Conservation (phyloP, 306 rosid species). For the Urtica urens region DNA sequence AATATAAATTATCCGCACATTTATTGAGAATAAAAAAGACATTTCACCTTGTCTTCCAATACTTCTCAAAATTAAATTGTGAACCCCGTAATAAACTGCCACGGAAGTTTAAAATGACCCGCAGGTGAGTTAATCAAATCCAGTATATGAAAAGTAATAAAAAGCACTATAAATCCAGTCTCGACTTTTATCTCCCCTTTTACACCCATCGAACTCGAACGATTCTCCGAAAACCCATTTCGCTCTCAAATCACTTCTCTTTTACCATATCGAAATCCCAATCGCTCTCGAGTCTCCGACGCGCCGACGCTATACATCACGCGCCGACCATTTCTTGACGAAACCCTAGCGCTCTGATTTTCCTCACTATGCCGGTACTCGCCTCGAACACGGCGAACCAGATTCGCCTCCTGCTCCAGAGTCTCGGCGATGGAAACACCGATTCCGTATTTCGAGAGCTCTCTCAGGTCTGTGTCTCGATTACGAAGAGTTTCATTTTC, state of each 20-base stretch:
- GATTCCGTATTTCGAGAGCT: slow-evolving; percentile 69
- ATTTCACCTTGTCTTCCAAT: too few species aligned
- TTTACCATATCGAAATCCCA: slow-evolving; percentile 3
- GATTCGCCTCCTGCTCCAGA: slow-evolving; percentile 77
- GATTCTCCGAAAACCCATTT: background rate
- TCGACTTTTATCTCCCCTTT: background rate
- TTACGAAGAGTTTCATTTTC: background rate
- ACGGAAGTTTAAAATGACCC: too few species aligned
- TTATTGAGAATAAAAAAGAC: too few species aligned
- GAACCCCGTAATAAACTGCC: too few species aligned
- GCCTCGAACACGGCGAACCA: slow-evolving; percentile 53
- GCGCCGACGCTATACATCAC: background rate
- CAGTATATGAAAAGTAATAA: background rate
- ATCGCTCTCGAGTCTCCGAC: slow-evolving; percentile 1
- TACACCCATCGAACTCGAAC: background rate
- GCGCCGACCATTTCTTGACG: slow-evolving; percentile 1
- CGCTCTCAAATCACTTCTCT: background rate
- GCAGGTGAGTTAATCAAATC: too few species aligned
- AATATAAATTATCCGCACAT: too few species aligned
- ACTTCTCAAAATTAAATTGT: too few species aligned
- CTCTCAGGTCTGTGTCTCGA: slow-evolving; percentile 38
- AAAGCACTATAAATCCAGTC: background rate
- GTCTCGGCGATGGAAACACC: slow-evolving; percentile 55
- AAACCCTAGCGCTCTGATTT: slow-evolving; percentile 20
- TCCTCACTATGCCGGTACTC: slow-evolving; percentile 39